Evolutionary conservation across 2,329 filamentous ascomycete species (phyloP).

Genomic region (Nigrospora sphaerica): DNA sequence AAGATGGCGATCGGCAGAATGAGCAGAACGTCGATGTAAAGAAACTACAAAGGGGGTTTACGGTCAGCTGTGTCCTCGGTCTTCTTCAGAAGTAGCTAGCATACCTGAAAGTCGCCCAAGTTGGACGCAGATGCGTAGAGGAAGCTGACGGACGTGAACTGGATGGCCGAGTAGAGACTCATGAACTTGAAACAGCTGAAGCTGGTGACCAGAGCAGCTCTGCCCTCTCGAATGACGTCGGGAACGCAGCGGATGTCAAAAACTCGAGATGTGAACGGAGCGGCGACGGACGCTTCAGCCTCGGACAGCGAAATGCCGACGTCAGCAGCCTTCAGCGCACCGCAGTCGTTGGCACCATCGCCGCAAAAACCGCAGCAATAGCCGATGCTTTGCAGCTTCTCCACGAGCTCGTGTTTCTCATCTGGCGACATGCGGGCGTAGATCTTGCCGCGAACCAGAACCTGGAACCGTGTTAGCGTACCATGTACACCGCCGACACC

Average conservation of each 20-base stretch:
- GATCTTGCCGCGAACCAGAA: constrained; percentile 86
- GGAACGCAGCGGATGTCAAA: constrained; percentile 97
- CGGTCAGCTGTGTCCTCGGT: not conserved
- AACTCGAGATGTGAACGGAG: constrained; percentile 88
- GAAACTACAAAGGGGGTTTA: constrained; percentile 45
- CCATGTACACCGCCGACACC: not conserved
- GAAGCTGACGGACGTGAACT: constrained; percentile 96
- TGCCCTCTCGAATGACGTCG: constrained; percentile 85
- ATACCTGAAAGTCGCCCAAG: constrained; percentile 84
- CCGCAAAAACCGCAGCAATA: constrained; percentile 96
- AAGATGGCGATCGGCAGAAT: constrained; percentile 97
- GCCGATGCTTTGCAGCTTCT: constrained; percentile 92
- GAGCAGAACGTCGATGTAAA: constrained; percentile 88
- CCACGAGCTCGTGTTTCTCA: constrained; percentile 95
- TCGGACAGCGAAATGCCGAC: constrained; percentile 96
- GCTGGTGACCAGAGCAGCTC: constrained; percentile 92
- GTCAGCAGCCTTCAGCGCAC: constrained; percentile 91
- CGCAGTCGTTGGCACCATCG: constrained; percentile 95
- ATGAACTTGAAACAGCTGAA: constrained; percentile 99
- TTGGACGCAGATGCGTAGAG: constrained; percentile 91
- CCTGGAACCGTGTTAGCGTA: constrained; percentile 37
- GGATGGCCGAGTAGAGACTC: constrained; percentile 98
- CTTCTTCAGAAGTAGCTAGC: not conserved
- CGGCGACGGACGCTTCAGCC: constrained; percentile 95
- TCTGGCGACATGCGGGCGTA: constrained; percentile 99